Conservation (phyloP, 148 eudicot genomes). For the Cornus florida region DNA sequence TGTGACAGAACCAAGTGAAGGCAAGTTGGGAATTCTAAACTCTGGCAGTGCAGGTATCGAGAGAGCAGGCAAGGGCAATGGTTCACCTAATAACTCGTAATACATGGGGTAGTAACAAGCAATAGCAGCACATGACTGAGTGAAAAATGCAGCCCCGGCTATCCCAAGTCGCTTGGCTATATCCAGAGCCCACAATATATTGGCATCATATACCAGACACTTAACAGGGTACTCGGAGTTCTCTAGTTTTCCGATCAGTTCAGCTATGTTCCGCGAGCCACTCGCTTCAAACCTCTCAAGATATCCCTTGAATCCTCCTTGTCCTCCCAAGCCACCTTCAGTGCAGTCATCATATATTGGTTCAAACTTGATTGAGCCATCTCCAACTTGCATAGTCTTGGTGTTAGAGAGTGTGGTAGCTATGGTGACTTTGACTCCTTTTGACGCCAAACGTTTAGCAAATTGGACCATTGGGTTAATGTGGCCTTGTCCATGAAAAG, state of each 20-base stretch:
- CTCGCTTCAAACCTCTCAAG: conserved; percentile 5
- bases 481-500: conserved; percentile 6
- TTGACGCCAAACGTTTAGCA: neutral
- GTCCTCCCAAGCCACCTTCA: conserved; percentile 11
- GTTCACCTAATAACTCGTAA: neutral
- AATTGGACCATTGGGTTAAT: conserved; percentile 9
- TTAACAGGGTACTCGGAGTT: conserved; percentile 4
- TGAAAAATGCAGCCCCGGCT: neutral
- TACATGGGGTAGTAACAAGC: conserved; percentile 1
- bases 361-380: neutral
- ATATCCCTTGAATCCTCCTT: conserved; percentile 7
- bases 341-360: conserved; percentile 10
- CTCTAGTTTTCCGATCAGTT: conserved; percentile 7
- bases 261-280: neutral
- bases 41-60: conserved; percentile 4
- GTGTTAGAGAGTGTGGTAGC: neutral
- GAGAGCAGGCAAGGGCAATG: neutral
- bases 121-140: neutral
- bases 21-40: conserved; percentile 2
- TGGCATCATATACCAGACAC: neutral
- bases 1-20: neutral
- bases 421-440: neutral
- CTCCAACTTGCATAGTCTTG: neutral
- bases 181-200: conserved; percentile 9
- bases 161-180: conserved; percentile 13